A percentile compares a stretch with the other conserved stretches of the same genome.
Conservation (phyloP, 495 filamentous ascomycete species). For the Hypoxylon trugodes region DNA sequence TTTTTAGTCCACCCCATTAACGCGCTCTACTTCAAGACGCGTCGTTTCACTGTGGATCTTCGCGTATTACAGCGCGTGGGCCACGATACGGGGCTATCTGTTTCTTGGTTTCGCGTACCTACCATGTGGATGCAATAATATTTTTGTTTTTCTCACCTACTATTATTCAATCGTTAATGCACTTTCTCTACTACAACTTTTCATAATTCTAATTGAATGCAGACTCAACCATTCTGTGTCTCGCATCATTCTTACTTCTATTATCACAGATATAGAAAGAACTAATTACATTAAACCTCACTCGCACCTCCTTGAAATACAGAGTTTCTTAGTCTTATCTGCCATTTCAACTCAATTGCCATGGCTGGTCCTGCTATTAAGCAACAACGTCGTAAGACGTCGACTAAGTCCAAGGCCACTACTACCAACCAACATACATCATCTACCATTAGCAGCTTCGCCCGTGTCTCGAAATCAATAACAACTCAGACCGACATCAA, state of each 20-base stretch:
- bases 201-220: slow-evolving; percentile 16
- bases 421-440: slow-evolving; percentile 27
- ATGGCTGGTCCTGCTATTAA: slow-evolving; percentile 33
- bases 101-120: slow-evolving; percentile 1
- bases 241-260: slow-evolving; percentile 10
- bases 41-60: slow-evolving; percentile 17
- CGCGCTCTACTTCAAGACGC: slow-evolving; percentile 25
- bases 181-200: slow-evolving; percentile 4
- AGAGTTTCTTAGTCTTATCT: too few relatives aligned
- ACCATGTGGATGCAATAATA: background rate
- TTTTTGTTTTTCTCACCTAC: background rate
- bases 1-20: slow-evolving; percentile 19
- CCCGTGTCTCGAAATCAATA: slow-evolving; percentile 51
- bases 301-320: slow-evolving; percentile 1
- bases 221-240: slow-evolving; percentile 12
- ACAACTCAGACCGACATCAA: slow-evolving; percentile 31
- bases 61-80: slow-evolving; percentile 36
- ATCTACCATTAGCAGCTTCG: slow-evolving; percentile 48
- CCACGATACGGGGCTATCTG: slow-evolving; percentile 10
- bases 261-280: background rate
- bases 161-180: slow-evolving; percentile 13
- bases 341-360: background rate
- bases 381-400: slow-evolving; percentile 40
- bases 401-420: slow-evolving; percentile 23
- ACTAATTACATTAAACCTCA: slow-evolving; percentile 1